Base-by-base conservation (phyloP, 306 rosid species). In the Cicer yamashitae region DNA sequence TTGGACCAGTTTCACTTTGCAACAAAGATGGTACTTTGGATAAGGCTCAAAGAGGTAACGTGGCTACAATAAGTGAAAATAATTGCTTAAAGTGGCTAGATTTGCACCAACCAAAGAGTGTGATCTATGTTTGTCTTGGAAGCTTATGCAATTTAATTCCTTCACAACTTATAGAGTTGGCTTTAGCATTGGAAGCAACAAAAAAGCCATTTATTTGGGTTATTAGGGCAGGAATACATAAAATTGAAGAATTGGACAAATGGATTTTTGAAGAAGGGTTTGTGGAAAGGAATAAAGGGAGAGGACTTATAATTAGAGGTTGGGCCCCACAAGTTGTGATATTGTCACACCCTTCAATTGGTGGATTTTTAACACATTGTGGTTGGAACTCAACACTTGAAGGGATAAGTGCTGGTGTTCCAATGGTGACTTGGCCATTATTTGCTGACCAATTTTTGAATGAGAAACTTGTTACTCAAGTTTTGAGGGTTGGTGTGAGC, bases 301-400 rank as follows among this genome's bases (percentile, higher is more conserved):
- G 83, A 76, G 82, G 93, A 5, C 73, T 90, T 13, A 2, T 92
- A 69, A 84, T 90, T 15, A 4, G 81, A 11, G 97, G 92, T 4
- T 90, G 97, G 97, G 96, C 96, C 10, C 96, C 96, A 1, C 97
- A 88, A 18, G 52, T 87, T 1, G 34, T 84, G 6, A 87, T 92
- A 40, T 8, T 92, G 14, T 87, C 92, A 12, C 96, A 92, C 51
- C 62, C 70, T 0, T 30, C 93, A 0, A 22, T 82, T 10, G 91
- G 96, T 13, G 93, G 86, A 4, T 91, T 91, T 52, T 30, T 91
- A 37, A 91, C 92, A 2, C 96, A 91, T 3, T 87, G 91, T 48
- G 96, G 93, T 5, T 91, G 96, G 93, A 91, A 91, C 30, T 91
- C 96, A 0, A 87, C 87, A 0, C 56, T 84, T 0, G 94, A 89